A percentile compares a stretch with the other conserved stretches of the same genome.
Evolutionary conservation across 2,329 filamentous ascomycete genomes (phyloP).

Genomic region (Pleurostoma richardsiae): DNA sequence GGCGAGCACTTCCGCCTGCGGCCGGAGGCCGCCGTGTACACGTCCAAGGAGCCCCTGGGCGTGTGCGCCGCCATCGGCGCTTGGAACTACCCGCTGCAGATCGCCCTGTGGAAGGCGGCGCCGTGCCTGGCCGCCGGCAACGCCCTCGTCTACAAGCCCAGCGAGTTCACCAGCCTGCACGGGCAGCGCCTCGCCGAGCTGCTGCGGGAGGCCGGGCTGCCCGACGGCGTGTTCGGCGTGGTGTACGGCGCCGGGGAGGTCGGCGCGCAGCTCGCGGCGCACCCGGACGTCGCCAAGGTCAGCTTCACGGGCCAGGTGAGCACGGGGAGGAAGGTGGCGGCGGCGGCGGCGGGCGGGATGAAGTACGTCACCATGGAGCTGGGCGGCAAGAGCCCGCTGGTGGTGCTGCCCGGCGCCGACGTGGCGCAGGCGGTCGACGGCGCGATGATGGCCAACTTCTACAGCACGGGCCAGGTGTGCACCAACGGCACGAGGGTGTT

Average conservation of each 20-base stretch:
- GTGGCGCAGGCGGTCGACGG: conserved; percentile 78
- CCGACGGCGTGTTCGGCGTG: conserved; percentile 81
- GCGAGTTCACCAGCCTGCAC: conserved; percentile 82
- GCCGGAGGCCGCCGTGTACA: conserved; percentile 76
- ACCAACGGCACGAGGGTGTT: conserved; percentile 90
- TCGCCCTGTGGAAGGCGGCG: conserved; percentile 84
- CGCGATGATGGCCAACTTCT: conserved; percentile 93
- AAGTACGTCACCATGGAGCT: conserved; percentile 93
- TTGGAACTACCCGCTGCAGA: conserved; percentile 91
- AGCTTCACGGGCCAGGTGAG: conserved; percentile 85
- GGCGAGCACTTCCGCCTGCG: conserved; percentile 73
- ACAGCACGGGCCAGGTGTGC: conserved; percentile 85
- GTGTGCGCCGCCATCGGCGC: conserved; percentile 85
- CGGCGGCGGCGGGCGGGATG: conserved; percentile 69
- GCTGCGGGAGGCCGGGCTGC: conserved; percentile 73
- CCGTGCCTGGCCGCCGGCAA: conserved; percentile 83
- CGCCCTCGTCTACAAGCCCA: conserved; percentile 88
- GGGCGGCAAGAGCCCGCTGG: conserved; percentile 77
- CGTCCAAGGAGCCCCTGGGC: conserved; percentile 74
- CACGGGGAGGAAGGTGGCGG: conserved; percentile 78
- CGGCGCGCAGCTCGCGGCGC: conserved; percentile 68
- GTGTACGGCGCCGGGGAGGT: conserved; percentile 76
- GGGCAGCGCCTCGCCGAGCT: conserved; percentile 70
- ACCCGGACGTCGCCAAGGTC: conserved; percentile 74
- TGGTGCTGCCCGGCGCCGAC: conserved; percentile 76